Evolutionary conservation across 306 rosid genomes (phyloP).

Genomic region (Arachis hypogaea): DNA sequence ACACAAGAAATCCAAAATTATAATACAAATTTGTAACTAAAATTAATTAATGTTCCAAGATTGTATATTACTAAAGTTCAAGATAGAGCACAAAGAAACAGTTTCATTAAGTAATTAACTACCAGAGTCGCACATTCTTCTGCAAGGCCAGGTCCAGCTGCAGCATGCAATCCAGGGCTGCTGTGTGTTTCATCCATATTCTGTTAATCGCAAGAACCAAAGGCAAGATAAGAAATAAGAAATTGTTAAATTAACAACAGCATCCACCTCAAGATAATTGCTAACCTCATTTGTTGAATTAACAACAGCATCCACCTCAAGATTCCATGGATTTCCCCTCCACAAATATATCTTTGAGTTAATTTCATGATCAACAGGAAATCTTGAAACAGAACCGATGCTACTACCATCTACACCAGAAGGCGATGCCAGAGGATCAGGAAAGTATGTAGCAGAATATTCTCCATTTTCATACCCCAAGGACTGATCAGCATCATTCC

Average conservation of each 20-base stretch:
- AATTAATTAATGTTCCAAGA: constrained; percentile 11
- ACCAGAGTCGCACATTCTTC: constrained; percentile 97
- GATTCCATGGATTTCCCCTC: constrained; percentile 98
- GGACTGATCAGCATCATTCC: constrained; percentile 88
- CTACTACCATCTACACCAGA: constrained; percentile 52
- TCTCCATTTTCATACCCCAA: constrained; percentile 67
- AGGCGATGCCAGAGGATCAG: constrained; percentile 74
- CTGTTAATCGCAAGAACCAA: constrained; percentile 53
- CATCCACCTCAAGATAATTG: background rate
- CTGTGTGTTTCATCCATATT: constrained; percentile 96
- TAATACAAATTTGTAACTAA: background rate
- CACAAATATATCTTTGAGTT: constrained; percentile 88
- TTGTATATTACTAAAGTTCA: constrained; percentile 1
- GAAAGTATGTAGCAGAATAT: constrained; percentile 60
- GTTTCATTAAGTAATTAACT: constrained; percentile 31
- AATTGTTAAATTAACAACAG: background rate
- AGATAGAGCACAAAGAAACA: constrained; percentile 10
- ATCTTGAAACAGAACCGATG: constrained; percentile 59
- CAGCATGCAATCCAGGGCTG: constrained; percentile 95
- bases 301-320: constrained; percentile 98
- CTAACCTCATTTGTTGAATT: constrained; percentile 96
- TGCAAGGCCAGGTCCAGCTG: constrained; percentile 97
- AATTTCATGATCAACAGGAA: constrained; percentile 85
- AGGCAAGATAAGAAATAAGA: constrained; percentile 35
- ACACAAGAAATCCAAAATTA: constrained; percentile 23